A percentile compares a stretch with the other conserved stretches of the same genome.
These are phyloP conservation scores for Penicillium antarcticum DNA, from an alignment of 495 filamentous ascomycete species.

Conservation along the genomic window DNA sequence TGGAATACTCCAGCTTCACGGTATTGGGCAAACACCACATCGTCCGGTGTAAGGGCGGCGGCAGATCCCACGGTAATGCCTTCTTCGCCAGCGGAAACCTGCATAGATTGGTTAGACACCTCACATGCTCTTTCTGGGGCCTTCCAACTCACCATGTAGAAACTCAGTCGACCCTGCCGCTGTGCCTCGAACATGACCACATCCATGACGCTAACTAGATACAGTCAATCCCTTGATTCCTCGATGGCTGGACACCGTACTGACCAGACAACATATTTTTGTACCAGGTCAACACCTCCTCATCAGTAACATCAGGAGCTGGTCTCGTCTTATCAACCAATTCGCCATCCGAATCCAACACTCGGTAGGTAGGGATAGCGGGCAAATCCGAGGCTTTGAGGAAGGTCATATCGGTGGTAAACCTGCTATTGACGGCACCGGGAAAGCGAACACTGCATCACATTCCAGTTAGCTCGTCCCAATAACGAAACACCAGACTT, in stretches of 20 bases:
- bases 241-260: slow-evolving; percentile 5
- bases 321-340: slow-evolving; percentile 67
- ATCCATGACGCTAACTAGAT: slow-evolving; percentile 82
- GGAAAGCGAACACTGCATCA: slow-evolving; percentile 74
- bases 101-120: background rate
- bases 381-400: slow-evolving; percentile 60
- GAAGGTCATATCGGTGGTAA: slow-evolving; percentile 76
- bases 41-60: slow-evolving; percentile 72
- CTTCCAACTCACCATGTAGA: slow-evolving; percentile 79
- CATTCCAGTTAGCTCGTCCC: too few relatives aligned
- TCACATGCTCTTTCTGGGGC: background rate
- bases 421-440: slow-evolving; percentile 90
- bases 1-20: slow-evolving; percentile 88
- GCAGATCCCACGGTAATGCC: slow-evolving; percentile 87
- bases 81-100: slow-evolving; percentile 91
- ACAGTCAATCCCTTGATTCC: slow-evolving; percentile 7
- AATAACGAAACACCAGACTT: background rate
- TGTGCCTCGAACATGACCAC: slow-evolving; percentile 90
- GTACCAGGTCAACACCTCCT: slow-evolving; percentile 64
- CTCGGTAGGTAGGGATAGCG: slow-evolving; percentile 81
- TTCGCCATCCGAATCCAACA: slow-evolving; percentile 77
- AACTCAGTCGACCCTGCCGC: slow-evolving; percentile 76
- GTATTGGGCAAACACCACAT: slow-evolving; percentile 94
- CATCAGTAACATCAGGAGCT: slow-evolving; percentile 61
- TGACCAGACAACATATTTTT: slow-evolving; percentile 63